Percentiles rank a stretch among this genome's conserved stretches.
Conservation (phyloP, 176 grass and related monocot species). For the Dendrocalamus sinicus region DNA sequence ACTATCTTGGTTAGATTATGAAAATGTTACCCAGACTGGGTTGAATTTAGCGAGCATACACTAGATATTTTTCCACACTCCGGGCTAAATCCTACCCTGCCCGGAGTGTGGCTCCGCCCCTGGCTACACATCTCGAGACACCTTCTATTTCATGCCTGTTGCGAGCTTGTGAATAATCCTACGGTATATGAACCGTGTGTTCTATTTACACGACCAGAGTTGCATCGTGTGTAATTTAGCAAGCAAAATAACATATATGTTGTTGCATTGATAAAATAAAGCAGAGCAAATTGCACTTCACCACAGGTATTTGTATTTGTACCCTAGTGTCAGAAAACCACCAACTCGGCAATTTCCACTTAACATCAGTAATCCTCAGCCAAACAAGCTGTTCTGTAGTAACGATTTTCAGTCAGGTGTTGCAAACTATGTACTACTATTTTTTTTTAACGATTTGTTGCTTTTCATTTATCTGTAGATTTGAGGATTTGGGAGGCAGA, state of each 20-base stretch:
- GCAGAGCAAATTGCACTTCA: background rate
- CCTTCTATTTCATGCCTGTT: conserved; percentile 49
- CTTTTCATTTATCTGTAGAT: background rate
- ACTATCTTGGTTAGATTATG: no score
- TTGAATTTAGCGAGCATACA: no score
- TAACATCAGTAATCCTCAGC: background rate
- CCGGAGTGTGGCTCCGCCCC: no score
- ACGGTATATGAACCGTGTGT: background rate
- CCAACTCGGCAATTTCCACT: background rate
- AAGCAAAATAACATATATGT: background rate
- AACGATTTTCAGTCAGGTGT: background rate
- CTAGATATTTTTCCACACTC: no score
- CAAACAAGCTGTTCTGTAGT: background rate
- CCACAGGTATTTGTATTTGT: background rate
- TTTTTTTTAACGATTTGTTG: background rate
- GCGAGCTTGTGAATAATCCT: conserved; percentile 38
- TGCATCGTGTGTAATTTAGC: background rate
- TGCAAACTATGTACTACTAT: background rate
- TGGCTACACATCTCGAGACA: conserved; percentile 53
- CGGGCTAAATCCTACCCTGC: no score
- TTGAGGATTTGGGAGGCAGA: background rate
- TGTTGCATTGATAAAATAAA: background rate
- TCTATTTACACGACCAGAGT: background rate
- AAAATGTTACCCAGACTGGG: no score
- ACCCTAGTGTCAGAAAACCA: background rate